Evolutionary conservation across 1,284 basidiomycete genomes (phyloP), one percentile per base, ranked within the genome.

Genomic region (Apiotrichum siamense): DNA sequence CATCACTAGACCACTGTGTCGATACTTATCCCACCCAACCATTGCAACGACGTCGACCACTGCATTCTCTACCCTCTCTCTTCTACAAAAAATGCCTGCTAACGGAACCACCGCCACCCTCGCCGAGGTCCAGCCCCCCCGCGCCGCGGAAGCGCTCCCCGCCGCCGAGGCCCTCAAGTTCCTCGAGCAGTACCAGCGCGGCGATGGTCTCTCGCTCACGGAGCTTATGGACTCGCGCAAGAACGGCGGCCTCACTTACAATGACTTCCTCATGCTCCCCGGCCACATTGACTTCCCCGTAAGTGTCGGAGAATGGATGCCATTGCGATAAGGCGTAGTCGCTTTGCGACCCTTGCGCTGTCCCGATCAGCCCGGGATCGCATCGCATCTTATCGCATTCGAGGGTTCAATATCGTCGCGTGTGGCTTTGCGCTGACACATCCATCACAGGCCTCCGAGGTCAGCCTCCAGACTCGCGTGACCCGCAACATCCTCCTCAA

Each of bases 171-270:
- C 91, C 44, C 65, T 93, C 49, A 80, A 82, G 44, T 80, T 84
- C 66, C 84, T 97, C 67, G 77, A 80, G 59, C 76, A 81, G 15
- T 98, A 98, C 75, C 43, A 75, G 38, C 77, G 79, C 53, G 75
- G 77, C n/a, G 96, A 98, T 81, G 96, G 94, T 36, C 82, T 98
- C 47, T 83, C 86, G 54, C 80, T 90, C 62, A 59, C 76, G 23
- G 88, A 97, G 73, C 84, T 98, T 63, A 93, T 97, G 84, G 83
- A 97, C 79, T 88, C 88, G 12, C 79, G 77, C 45, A 75, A 83
- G 65, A 86, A 94, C 70, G 94, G 94, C 37, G 94, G 94, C 21
- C 82, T 98, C 63, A 97, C 94, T 20, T 98, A 98, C 78, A 97
- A 92, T 67, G 89, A 94, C 72, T 91, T 94, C 74, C 79, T 93